Evolutionary conservation across 2,329 filamentous ascomycete species (phyloP).

Genomic region (Colletotrichum incanum): DNA sequence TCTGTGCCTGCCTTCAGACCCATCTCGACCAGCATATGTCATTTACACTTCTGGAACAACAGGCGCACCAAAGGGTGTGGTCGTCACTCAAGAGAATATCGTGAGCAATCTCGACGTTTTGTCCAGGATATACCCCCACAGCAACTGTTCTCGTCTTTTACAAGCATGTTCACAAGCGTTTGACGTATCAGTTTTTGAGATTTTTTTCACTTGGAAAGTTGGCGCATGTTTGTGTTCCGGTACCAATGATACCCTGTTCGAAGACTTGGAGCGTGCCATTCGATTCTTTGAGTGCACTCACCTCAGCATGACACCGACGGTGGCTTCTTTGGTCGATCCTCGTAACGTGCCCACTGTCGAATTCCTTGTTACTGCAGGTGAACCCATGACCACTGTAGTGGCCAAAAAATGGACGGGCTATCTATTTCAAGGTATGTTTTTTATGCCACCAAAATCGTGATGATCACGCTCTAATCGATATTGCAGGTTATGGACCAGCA

Average conservation of each 20-base stretch:
- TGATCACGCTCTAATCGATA: background rate
- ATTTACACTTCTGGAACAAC: constrained; percentile 91
- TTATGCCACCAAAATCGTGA: background rate
- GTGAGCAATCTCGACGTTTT: constrained; percentile 82
- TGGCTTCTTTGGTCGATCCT: constrained; percentile 82
- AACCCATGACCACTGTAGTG: constrained; percentile 82
- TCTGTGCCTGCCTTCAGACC: constrained; percentile 55
- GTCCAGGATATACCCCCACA: constrained; percentile 75
- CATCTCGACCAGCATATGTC: constrained; percentile 77
- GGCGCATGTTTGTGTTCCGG: constrained; percentile 86
- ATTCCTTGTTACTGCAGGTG: constrained; percentile 86
- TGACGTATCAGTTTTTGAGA: constrained; percentile 91
- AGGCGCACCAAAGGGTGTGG: constrained; percentile 84
- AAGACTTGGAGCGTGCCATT: constrained; percentile 79
- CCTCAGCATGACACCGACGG: constrained; percentile 87
- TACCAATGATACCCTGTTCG: constrained; percentile 81
- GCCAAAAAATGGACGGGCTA: constrained; percentile 78
- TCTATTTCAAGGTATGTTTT: constrained; percentile 76
- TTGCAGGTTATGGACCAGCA: constrained; percentile 80
- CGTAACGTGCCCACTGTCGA: constrained; percentile 78
- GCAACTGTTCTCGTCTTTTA: constrained; percentile 72
- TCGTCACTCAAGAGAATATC: constrained; percentile 83
- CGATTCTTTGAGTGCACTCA: constrained; percentile 78
- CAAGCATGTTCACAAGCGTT: constrained; percentile 90
- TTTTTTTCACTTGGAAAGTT: constrained; percentile 86